Conservation (phyloP, 2,329 filamentous ascomycete genomes). For the Ascochyta lentis region DNA sequence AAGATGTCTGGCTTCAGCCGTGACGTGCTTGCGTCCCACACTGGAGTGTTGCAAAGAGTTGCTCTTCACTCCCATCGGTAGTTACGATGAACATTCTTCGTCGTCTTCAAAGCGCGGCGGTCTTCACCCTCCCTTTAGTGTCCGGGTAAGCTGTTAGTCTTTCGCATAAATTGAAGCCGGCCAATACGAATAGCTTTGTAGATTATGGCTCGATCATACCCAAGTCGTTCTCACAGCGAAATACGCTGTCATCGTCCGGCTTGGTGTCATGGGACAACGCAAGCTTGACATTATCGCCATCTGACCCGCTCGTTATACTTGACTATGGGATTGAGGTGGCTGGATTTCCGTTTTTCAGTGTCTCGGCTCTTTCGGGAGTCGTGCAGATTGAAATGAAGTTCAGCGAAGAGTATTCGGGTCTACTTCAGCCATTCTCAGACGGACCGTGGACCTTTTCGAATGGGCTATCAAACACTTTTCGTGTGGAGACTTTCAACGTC, state of each 20-base stretch:
- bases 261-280: background rate
- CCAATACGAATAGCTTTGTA: background rate
- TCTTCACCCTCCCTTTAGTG: background rate
- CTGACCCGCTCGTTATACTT: conserved; percentile 9
- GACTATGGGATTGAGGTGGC: conserved; percentile 28
- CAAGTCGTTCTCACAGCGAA: background rate
- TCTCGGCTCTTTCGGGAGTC: background rate
- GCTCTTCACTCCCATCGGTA: background rate
- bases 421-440: conserved; percentile 11
- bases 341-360: conserved; percentile 22
- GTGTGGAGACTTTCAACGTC: conserved; percentile 51
- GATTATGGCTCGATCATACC: background rate
- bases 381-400: conserved; percentile 20
- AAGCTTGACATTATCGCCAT: conserved; percentile 10
- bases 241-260: background rate
- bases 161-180: background rate
- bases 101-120: background rate
- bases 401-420: conserved; percentile 5
- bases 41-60: background rate
- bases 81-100: background rate
- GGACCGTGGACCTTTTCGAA: conserved; percentile 29
- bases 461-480: conserved; percentile 36
- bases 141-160: background rate
- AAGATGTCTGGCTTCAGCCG: background rate
- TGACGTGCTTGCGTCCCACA: background rate